Conservation (phyloP, 139 green algal species). For the Chlorella vulgaris region DNA sequence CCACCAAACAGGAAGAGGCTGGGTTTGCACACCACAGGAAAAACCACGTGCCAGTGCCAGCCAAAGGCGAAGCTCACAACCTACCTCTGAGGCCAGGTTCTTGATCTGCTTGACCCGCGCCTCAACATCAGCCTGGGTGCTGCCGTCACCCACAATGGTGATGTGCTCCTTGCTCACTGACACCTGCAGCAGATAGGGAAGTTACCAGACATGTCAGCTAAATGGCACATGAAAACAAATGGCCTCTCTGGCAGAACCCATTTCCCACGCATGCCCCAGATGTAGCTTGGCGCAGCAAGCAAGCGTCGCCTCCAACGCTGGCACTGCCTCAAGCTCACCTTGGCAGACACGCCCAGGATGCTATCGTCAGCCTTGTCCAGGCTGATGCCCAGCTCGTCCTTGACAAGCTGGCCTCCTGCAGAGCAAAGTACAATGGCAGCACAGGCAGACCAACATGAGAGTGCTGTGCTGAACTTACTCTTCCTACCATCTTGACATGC, state of each 20-base stretch:
- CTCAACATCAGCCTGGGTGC: conserved; percentile 74
- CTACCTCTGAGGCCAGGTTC: conserved; percentile 74
- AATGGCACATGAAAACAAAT: not conserved
- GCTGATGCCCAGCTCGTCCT: conserved; percentile 96
- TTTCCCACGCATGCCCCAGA: not conserved
- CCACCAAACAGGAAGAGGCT: not conserved
- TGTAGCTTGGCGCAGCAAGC: too few relatives aligned
- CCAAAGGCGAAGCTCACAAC: too few relatives aligned
- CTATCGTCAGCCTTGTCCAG: conserved; percentile 89
- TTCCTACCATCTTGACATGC: too few relatives aligned
- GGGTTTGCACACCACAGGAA: too few relatives aligned
- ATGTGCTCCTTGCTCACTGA: conserved; percentile 89
- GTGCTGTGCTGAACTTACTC: too few relatives aligned
- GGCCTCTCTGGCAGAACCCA: not conserved
- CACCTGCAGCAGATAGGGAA: conserved; percentile 4
- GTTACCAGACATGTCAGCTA: not conserved
- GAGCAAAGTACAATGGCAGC: not conserved
- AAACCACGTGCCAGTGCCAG: too few relatives aligned
- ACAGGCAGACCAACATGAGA: too few relatives aligned
- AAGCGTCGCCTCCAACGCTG: too few relatives aligned
- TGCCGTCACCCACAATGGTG: conserved; percentile 96
- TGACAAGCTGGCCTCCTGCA: conserved; percentile 78
- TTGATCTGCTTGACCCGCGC: conserved; percentile 96
- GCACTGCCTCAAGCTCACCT: conserved; percentile 59
- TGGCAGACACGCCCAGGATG: conserved; percentile 85